phyloP scores from a whole-genome alignment of 2,329 filamentous ascomycete genomes.

The Fusarium heterosporum region DNA sequence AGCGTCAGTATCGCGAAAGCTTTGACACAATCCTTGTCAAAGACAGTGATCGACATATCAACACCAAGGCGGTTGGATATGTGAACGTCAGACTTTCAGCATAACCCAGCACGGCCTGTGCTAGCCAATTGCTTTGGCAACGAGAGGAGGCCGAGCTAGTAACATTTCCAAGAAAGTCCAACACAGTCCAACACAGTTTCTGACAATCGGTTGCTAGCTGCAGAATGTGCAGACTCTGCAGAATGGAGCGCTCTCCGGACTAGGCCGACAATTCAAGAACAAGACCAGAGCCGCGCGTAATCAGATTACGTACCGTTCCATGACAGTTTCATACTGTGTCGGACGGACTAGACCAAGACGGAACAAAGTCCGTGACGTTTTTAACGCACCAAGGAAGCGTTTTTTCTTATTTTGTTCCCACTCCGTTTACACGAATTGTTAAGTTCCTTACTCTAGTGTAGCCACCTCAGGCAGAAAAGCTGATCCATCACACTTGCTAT shows the following conservation, averaged over 20 bases:
- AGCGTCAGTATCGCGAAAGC: slow-evolving; percentile 11
- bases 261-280: slow-evolving; percentile 23
- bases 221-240: slow-evolving; percentile 25
- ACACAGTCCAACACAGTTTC: slow-evolving; percentile 1
- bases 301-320: slow-evolving; percentile 14
- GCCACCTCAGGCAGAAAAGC: slow-evolving; percentile 32
- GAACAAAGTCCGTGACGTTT: slow-evolving; percentile 36
- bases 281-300: slow-evolving; percentile 25
- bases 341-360: slow-evolving; percentile 23
- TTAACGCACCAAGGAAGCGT: slow-evolving; percentile 26
- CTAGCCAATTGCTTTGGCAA: slow-evolving; percentile 13
- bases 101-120: background rate
- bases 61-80: slow-evolving; percentile 24
- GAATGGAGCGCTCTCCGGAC: slow-evolving; percentile 30
- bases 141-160: slow-evolving; percentile 2
- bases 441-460: slow-evolving; percentile 29
- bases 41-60: slow-evolving; percentile 27
- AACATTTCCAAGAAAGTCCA: no score
- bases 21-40: slow-evolving; percentile 18
- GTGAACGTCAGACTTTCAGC: slow-evolving; percentile 12
- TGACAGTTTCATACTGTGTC: slow-evolving; percentile 41
- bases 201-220: slow-evolving; percentile 18
- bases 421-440: slow-evolving; percentile 25
- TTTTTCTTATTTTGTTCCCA: slow-evolving; percentile 29
- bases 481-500: slow-evolving; percentile 4